Evolutionary conservation across 2,329 filamentous ascomycete species (phyloP), one percentile per base, ranked within the genome.

Genomic region (Apiospora malaysiana): DNA sequence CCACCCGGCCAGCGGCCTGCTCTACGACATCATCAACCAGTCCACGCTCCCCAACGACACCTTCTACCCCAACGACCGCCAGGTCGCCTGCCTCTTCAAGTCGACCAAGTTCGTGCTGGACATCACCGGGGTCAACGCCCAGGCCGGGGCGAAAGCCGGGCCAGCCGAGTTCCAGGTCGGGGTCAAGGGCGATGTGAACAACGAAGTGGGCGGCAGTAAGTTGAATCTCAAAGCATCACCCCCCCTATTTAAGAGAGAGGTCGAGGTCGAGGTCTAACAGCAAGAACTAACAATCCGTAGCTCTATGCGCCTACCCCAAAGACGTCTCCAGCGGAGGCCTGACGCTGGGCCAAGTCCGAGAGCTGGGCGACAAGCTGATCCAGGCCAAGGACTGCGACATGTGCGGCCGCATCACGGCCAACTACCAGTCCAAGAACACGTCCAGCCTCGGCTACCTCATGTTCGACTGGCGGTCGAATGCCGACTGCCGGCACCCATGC

Each of bases 21-120:
- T 66, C 5, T 66, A 40, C 40, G 59, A 66, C 21, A 66, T 66
- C 59, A 66, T 66, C 59, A n/a, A 14, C 21, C 59, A 66, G 59
- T 40, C 59, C 32, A 66, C 32, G 16, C 32, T 66, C 4, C 32
- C 59, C 18, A 42, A 66, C 59, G 59, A 66, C 23, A 66, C 59
- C 14, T 40, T 66, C 32, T 66, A 66, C 32, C 6, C 7, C 4
- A 66, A 66, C 18, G 59, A 66, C 21, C 32, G 40, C 32, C 16
- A 40, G 7, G 8, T 66, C 40, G 59, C 59, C 40, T 66, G 59
- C 32, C 59, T 66, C 7, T 66, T 56, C 25, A 46, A 32, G n/a
- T 42, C 59, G 27, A 66, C 32, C 32, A 43, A 23, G n/a, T 66
- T 66, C 59, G 32, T 66, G 21, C 21, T 66, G 7, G 59, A 66